phyloP scores from a whole-genome alignment of 257 asterid species.

The Forsythia viridissima region DNA sequence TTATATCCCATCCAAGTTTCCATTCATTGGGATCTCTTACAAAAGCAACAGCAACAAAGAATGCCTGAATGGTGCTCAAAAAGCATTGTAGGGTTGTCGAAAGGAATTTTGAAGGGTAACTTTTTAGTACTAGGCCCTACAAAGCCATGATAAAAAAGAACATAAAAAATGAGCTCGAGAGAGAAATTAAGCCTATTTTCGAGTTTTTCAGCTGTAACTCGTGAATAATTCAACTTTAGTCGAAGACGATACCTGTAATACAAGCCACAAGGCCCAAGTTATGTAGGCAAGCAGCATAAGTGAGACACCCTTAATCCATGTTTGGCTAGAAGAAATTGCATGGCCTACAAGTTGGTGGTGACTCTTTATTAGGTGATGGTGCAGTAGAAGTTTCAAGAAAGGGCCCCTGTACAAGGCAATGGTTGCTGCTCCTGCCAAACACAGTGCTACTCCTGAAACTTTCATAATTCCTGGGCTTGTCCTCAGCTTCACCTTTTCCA shows the following conservation, averaged over 20 bases:
- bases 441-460: conserved; percentile 49
- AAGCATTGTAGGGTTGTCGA: conserved; percentile 70
- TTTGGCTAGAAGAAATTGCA: conserved; percentile 31
- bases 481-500: conserved; percentile 64
- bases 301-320: conserved; percentile 79
- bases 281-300: conserved; percentile 60
- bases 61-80: conserved; percentile 65
- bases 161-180: background rate
- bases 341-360: conserved; percentile 36
- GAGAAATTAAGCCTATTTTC: background rate
- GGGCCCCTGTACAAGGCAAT: conserved; percentile 80
- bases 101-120: conserved; percentile 76
- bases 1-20: conserved; percentile 69
- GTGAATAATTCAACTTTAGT: background rate
- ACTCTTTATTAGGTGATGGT: conserved; percentile 58
- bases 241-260: conserved; percentile 54
- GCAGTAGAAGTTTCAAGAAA: conserved; percentile 43
- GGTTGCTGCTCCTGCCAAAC: conserved; percentile 70
- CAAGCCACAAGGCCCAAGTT: conserved; percentile 81
- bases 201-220: background rate
- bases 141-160: background rate
- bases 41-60: conserved; percentile 55
- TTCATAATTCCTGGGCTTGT: conserved; percentile 58
- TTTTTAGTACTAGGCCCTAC: conserved; percentile 52
- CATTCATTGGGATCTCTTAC: conserved; percentile 65